Evolutionary conservation across 2,329 filamentous ascomycete species (phyloP).

Genomic region (Phaeosphaeriaceae sp.): DNA sequence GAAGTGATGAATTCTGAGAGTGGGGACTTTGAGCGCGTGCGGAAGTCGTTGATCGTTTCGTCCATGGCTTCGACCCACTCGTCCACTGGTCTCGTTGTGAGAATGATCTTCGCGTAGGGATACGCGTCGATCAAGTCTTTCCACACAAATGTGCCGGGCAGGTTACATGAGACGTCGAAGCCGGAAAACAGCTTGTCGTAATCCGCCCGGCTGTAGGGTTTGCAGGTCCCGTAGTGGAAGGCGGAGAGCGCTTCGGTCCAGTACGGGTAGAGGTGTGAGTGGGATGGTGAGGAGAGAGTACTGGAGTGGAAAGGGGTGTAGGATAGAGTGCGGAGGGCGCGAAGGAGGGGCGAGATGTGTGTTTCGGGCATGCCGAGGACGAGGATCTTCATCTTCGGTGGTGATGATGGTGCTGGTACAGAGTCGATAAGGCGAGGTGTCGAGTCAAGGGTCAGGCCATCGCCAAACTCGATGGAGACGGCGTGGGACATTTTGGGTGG

Average conservation of each 20-base stretch:
- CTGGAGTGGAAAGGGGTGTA: neutral
- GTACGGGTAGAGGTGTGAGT: neutral
- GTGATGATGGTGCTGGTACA: neutral
- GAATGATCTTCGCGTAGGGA: conserved; percentile 42
- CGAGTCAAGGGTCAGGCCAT: neutral
- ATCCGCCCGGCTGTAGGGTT: neutral
- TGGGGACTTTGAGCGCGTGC: conserved; percentile 29
- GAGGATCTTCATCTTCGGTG: neutral
- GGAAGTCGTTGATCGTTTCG: conserved; percentile 32
- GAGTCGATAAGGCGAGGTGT: neutral
- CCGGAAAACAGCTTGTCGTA: neutral
- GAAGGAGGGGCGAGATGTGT: neutral
- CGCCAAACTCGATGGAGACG: neutral
- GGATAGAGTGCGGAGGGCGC: neutral
- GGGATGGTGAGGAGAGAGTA: neutral
- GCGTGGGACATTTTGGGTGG: neutral
- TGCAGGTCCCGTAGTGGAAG: neutral
- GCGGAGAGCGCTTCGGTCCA: neutral
- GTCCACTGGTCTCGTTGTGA: conserved; percentile 35
- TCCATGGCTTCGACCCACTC: conserved; percentile 38
- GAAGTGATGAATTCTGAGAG: conserved; percentile 19
- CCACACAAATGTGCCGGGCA: neutral
- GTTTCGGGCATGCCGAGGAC: neutral
- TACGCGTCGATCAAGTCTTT: conserved; percentile 40
- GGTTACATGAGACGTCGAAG: neutral